phyloP scores from a whole-genome alignment of 75 land plant genomes.

The Sequoia sempervirens region DNA sequence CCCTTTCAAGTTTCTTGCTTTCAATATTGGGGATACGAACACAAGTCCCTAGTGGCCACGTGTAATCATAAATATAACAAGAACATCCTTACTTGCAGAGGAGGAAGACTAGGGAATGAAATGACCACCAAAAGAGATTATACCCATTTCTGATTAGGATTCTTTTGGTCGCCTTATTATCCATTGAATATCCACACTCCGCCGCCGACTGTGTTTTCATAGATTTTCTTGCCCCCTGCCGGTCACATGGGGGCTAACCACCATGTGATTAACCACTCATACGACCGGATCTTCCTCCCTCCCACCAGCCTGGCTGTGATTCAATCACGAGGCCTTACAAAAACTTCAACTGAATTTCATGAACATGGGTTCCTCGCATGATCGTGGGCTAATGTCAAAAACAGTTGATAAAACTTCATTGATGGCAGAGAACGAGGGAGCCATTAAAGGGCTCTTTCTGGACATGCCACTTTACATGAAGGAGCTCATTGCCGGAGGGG shows the following conservation, averaged over 20 bases:
- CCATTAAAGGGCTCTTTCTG: background rate
- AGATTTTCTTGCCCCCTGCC: background rate
- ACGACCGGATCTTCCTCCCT: background rate
- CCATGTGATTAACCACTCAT: too few relatives aligned
- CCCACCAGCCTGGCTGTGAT: background rate
- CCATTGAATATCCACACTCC: too few relatives aligned
- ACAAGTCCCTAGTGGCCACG: too few relatives aligned
- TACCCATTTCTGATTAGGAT: too few relatives aligned
- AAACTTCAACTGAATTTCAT: background rate
- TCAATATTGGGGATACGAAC: too few relatives aligned
- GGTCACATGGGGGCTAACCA: background rate
- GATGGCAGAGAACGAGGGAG: background rate
- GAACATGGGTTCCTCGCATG: background rate
- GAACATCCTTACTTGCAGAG: too few relatives aligned
- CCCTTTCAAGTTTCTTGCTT: too few relatives aligned
- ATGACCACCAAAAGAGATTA: too few relatives aligned
- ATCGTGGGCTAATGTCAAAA: background rate
- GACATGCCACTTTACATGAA: slow-evolving; percentile 51
- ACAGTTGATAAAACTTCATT: background rate
- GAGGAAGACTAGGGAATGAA: too few relatives aligned
- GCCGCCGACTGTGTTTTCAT: background rate
- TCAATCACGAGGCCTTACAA: background rate
- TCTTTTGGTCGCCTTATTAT: background rate
- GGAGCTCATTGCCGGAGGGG: slow-evolving; percentile 84
- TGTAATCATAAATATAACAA: too few relatives aligned